phyloP scores from a whole-genome alignment of 305 asterid genomes.

The Nicotiana rustica region DNA sequence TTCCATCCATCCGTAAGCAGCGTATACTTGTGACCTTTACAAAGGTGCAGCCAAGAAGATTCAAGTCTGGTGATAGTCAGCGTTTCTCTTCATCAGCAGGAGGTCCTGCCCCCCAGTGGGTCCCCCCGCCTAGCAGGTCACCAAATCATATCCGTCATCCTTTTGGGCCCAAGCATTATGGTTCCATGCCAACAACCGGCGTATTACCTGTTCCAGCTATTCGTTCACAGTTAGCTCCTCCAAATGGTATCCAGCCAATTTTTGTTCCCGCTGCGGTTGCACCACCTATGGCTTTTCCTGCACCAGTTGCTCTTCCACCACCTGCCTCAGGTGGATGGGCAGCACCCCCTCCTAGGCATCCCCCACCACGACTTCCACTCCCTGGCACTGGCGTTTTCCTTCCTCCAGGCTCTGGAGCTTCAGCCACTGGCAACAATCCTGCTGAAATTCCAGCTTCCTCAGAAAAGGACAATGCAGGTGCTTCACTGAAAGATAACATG shows the following conservation, averaged over 20 bases:
- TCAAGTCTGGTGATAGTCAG: constrained; percentile 43
- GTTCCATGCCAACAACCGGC: constrained; percentile 53
- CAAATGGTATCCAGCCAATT: constrained; percentile 63
- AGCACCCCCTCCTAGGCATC: constrained; percentile 56
- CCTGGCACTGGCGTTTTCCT: constrained; percentile 94
- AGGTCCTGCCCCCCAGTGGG: constrained; percentile 59
- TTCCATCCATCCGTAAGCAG: constrained; percentile 65
- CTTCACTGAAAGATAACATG: constrained; percentile 35
- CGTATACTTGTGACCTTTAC: constrained; percentile 75
- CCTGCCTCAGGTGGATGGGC: constrained; percentile 68
- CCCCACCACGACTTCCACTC: constrained; percentile 63
- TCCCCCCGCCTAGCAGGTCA: constrained; percentile 66
- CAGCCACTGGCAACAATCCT: constrained; percentile 41
- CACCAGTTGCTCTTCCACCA: constrained; percentile 61
- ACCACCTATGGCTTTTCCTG: constrained; percentile 63
- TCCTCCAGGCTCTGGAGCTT: constrained; percentile 61
- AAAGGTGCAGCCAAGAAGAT: constrained; percentile 68
- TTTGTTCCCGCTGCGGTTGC: constrained; percentile 61
- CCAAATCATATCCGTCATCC: constrained; percentile 62
- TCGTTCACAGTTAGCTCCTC: constrained; percentile 52
- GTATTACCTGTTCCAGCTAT: constrained; percentile 52
- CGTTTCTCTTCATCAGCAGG: constrained; percentile 46
- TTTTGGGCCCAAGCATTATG: constrained; percentile 54
- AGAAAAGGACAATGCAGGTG: constrained; percentile 46
- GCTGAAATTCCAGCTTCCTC: constrained; percentile 36